Base-by-base conservation (phyloP, 2,329 filamentous ascomycete genomes). In the Diaporthe sp. region DNA sequence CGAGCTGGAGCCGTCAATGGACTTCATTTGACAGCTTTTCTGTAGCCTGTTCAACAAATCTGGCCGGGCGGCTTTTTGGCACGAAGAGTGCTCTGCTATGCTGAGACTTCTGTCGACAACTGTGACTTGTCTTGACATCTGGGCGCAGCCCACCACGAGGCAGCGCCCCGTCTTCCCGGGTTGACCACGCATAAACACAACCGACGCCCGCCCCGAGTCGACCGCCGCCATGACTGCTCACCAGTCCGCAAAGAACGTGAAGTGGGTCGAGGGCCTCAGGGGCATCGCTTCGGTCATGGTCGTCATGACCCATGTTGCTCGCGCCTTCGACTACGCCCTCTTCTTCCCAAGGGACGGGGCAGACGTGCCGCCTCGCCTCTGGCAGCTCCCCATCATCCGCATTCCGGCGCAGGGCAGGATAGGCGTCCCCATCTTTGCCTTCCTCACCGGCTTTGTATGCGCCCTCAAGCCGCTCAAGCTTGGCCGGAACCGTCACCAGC, bases 361-460 rank as follows among this genome's bases (percentile, higher is more conserved):
- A 75, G 80, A 86, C 61, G 81, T 78, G 4, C 69, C 83, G 1
- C 85, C 87, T 13, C 83, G 86, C 71, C 73, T 89, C 37, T 82
- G 88, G 44, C 88, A 90, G 78, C 81, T 85, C 68, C 87, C 88
- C 6, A 84, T 89, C 75, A 79, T 89, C n/a, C 87, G 88, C n/a
- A 82, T 89, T n/a, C 86, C 87, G 39, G 87, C 84, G 82, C 87
- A 89, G 78, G 88, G 88, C 58, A 85, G 87, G 30, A 85, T 89
- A 39, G 88, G 87, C 56, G 88, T 90, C 44, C 88, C 87, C 74
- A 88, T 89, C 79, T 90, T 90, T 77, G 86, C 87, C 68, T 88
- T 90, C 76, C 81, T 90, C 70, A 89, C 88, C 1, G 88, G 88
- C 73, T 89, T 89, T 76, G 88, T 90, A 30, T 89, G 87, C 79